Percentiles rank a stretch among this genome's conserved stretches.
These are phyloP conservation scores for Nothopassalora personata DNA, from an alignment of 2,329 filamentous ascomycete genomes.

Conservation along the genomic window DNA sequence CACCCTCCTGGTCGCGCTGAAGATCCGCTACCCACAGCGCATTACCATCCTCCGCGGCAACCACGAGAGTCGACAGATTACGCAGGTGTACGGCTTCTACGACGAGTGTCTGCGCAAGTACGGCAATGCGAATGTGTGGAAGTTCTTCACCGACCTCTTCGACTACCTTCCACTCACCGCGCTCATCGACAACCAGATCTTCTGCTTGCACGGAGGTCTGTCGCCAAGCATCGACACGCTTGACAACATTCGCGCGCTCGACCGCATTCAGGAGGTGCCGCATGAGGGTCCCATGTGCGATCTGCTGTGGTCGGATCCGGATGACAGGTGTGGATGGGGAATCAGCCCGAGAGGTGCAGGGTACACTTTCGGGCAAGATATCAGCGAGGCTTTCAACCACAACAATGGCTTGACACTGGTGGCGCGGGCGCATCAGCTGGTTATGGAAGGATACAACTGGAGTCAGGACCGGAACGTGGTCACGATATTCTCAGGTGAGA, in stretches of 20 bases:
- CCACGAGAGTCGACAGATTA: constrained; percentile 98
- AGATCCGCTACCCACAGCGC: constrained; percentile 94
- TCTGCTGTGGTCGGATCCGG: constrained; percentile 94
- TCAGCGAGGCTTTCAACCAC: constrained; percentile 97
- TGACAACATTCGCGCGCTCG: constrained; percentile 89
- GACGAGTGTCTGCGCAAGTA: constrained; percentile 99
- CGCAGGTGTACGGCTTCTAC: constrained; percentile 98
- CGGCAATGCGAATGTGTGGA: constrained; percentile 98
- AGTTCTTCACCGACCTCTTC: constrained; percentile 97
- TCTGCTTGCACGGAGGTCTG: constrained; percentile 94
- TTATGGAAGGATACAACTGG: constrained; percentile 99
- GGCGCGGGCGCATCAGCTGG: constrained; percentile 91
- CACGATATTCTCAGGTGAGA: constrained; percentile 88
- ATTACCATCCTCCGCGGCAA: constrained; percentile 98
- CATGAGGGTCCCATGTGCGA: constrained; percentile 99
- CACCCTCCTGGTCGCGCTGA: constrained; percentile 89
- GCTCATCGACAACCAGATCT: constrained; percentile 98
- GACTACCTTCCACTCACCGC: constrained; percentile 96
- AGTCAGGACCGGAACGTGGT: constrained; percentile 97
- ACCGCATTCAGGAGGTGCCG: constrained; percentile 96
- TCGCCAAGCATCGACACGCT: constrained; percentile 94
- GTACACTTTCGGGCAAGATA: constrained; percentile 76
- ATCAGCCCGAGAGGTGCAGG: constrained; percentile 62
- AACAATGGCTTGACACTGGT: constrained; percentile 97
- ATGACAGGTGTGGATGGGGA: constrained; percentile 75